Conservation (phyloP, 306 rosid species). For the Medicago ruthenica region DNA sequence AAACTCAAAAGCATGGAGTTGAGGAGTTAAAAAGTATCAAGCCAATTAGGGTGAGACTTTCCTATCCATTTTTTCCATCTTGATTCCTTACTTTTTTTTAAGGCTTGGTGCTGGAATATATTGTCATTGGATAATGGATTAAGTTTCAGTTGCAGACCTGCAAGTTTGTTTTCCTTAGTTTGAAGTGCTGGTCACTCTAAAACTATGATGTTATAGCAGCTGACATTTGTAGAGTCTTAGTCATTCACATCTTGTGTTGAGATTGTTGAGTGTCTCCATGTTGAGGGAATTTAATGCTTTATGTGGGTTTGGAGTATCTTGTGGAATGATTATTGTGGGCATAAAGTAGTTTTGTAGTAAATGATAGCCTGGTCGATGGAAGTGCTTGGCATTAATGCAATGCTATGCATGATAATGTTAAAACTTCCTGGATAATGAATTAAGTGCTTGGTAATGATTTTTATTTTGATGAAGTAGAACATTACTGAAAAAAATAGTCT, state of each 20-base stretch:
- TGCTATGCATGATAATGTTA: not conserved
- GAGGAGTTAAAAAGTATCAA: constrained; percentile 85
- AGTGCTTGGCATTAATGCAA: constrained; percentile 12
- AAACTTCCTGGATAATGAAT: not conserved
- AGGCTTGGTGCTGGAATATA: constrained; percentile 13
- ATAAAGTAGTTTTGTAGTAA: not conserved
- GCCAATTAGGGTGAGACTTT: constrained; percentile 80
- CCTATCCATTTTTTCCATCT: not conserved
- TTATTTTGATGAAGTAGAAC: too few species aligned
- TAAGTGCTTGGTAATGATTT: too few species aligned
- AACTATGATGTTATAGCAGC: not conserved
- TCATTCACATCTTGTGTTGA: not conserved
- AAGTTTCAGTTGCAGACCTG: not conserved
- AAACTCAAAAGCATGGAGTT: constrained; percentile 81
- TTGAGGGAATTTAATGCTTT: constrained; percentile 33
- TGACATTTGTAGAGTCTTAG: not conserved
- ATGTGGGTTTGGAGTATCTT: constrained; percentile 11
- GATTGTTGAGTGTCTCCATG: not conserved
- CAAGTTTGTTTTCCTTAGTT: constrained; percentile 4
- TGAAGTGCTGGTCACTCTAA: not conserved
- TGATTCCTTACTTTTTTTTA: constrained; percentile 21
- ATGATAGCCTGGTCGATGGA: not conserved
- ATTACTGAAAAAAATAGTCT: not conserved
- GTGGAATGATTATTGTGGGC: constrained; percentile 6
- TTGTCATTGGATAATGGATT: constrained; percentile 13